A percentile compares a stretch with the other conserved stretches of the same genome.
Conservation (phyloP, 768 basidiomycete species). For the Lentinula detonsa region DNA sequence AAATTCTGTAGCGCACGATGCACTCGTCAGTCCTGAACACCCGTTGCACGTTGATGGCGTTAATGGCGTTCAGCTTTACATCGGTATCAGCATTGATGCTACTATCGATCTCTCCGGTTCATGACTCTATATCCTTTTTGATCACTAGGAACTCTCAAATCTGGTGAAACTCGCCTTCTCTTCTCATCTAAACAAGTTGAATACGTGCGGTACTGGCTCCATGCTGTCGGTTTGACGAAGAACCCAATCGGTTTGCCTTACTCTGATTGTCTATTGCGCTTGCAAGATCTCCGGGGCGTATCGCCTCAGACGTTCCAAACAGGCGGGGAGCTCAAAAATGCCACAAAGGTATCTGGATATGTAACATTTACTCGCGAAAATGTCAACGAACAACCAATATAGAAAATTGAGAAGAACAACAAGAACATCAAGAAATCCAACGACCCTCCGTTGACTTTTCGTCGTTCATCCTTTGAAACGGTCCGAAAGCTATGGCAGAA, state of each 20-base stretch:
- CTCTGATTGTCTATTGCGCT: constrained; percentile 67
- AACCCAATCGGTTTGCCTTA: constrained; percentile 67
- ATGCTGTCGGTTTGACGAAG: constrained; percentile 64
- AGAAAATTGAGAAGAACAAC: constrained; percentile 72
- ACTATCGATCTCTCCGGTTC: not conserved
- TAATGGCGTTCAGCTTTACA: constrained; percentile 65
- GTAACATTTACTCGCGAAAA: not conserved
- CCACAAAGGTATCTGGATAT: constrained; percentile 44
- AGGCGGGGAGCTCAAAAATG: constrained; percentile 47
- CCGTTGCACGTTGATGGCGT: constrained; percentile 61
- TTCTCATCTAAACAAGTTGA: constrained; percentile 84
- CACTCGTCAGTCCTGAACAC: constrained; percentile 64
- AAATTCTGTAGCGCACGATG: constrained; percentile 44
- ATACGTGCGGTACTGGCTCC: constrained; percentile 80
- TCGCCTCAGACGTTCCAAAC: constrained; percentile 53
- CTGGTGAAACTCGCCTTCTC: constrained; percentile 71
- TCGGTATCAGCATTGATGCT: constrained; percentile 36
- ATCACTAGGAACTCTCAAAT: constrained; percentile 52
- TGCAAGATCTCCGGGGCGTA: constrained; percentile 49
- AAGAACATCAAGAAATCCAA: constrained; percentile 60
- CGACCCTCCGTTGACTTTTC: constrained; percentile 44
- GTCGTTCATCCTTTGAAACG: constrained; percentile 63
- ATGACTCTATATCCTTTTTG: not conserved
- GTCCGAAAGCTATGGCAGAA: constrained; percentile 57
- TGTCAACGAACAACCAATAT: not conserved